A percentile compares a stretch with the other conserved stretches of the same genome.
Evolutionary conservation across 202 grass and related monocot species (phyloP).

Genomic region (Setaria italica): DNA sequence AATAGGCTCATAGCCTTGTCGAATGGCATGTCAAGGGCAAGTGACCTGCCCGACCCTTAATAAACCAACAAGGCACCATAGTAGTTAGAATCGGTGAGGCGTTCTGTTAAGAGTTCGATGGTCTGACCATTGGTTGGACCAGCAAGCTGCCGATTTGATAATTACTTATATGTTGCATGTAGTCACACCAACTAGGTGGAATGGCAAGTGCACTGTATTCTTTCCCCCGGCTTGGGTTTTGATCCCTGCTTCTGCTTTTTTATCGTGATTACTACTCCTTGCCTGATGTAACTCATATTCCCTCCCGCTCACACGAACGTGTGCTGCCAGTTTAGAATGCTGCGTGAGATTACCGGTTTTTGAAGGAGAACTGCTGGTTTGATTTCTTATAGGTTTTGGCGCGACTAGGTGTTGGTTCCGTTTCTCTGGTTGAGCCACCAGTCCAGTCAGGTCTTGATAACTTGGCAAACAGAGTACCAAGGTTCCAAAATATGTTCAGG

Average conservation of each 20-base stretch:
- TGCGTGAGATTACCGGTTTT: neutral
- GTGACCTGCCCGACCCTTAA: neutral
- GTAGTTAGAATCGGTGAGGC: neutral
- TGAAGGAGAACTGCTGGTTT: neutral
- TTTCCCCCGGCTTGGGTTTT: neutral
- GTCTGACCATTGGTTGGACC: neutral
- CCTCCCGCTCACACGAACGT: neutral
- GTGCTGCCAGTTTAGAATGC: constrained; percentile 5
- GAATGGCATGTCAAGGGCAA: constrained; percentile 1
- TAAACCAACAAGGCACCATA: neutral
- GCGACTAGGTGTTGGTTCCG: neutral
- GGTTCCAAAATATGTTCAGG: neutral
- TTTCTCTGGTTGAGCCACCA: neutral
- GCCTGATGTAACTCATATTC: neutral
- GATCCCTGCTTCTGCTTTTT: too few relatives aligned
- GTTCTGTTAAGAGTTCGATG: neutral
- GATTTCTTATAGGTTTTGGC: neutral
- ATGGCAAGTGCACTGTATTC: neutral
- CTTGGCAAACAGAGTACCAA: neutral
- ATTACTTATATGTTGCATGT: neutral
- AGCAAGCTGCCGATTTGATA: neutral
- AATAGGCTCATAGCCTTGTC: neutral
- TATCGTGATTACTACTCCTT: neutral
- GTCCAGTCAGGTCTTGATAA: neutral
- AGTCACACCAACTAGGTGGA: neutral